phyloP scores from a whole-genome alignment of 2,329 filamentous ascomycete genomes.

The Fusarium kyushuense region DNA sequence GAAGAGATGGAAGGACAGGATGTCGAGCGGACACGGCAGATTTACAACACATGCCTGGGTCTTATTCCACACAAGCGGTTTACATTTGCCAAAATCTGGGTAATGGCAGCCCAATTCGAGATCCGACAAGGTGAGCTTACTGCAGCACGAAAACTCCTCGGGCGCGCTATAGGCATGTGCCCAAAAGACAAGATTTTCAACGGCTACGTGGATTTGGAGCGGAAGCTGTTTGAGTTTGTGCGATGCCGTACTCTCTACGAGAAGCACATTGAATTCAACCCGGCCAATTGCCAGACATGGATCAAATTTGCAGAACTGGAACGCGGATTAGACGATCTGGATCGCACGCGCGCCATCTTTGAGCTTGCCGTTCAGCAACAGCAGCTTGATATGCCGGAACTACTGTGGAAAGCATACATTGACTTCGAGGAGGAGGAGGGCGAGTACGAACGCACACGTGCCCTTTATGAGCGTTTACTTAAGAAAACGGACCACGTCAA shows the following conservation, averaged over 20 bases:
- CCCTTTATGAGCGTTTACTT: slow-evolving; percentile 89
- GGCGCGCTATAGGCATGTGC: slow-evolving; percentile 90
- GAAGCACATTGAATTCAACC: slow-evolving; percentile 93
- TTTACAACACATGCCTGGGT: slow-evolving; percentile 89
- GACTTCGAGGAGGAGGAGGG: slow-evolving; percentile 98
- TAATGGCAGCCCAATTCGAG: slow-evolving; percentile 93
- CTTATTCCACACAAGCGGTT: slow-evolving; percentile 96
- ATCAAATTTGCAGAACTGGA: slow-evolving; percentile 96
- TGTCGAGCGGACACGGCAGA: slow-evolving; percentile 81
- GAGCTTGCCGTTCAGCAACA: slow-evolving; percentile 88
- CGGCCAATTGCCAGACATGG: slow-evolving; percentile 92
- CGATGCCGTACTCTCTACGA: slow-evolving; percentile 92
- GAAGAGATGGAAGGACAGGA: slow-evolving; percentile 91
- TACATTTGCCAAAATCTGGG: slow-evolving; percentile 97
- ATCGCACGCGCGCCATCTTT: slow-evolving; percentile 89
- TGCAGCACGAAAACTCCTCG: slow-evolving; percentile 87
- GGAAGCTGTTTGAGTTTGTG: slow-evolving; percentile 93
- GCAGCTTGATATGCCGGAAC: slow-evolving; percentile 93
- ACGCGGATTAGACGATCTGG: slow-evolving; percentile 88
- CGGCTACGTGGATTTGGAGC: slow-evolving; percentile 92
- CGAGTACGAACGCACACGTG: slow-evolving; percentile 85
- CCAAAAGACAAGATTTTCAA: slow-evolving; percentile 96
- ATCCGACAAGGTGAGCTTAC: slow-evolving; percentile 86
- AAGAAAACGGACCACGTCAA: slow-evolving; percentile 98
- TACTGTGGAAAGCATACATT: slow-evolving; percentile 98